These are phyloP conservation scores for Claviceps sorghi DNA, from an alignment of 2,329 filamentous ascomycete genomes.

Conservation along the genomic window DNA sequence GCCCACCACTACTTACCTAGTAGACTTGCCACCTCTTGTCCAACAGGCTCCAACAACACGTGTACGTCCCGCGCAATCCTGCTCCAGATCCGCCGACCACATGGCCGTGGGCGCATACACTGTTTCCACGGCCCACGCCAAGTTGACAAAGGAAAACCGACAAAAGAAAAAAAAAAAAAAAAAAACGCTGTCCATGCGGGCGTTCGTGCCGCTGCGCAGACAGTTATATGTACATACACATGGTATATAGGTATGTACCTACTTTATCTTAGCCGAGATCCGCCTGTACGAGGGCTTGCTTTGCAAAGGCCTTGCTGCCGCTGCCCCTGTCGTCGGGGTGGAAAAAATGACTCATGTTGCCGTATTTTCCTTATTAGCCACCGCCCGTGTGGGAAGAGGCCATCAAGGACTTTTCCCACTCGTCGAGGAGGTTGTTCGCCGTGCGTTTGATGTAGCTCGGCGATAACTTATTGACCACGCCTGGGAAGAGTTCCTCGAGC, in stretches of 20 bases:
- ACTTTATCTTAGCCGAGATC: not conserved
- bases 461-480: conserved; percentile 54
- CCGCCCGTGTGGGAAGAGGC: conserved; percentile 10
- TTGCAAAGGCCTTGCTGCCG: not conserved
- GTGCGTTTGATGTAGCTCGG: conserved; percentile 69
- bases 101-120: not conserved
- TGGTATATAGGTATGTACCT: not conserved
- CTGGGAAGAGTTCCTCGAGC: conserved; percentile 48
- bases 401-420: conserved; percentile 59
- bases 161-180: not conserved
- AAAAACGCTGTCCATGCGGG: not conserved
- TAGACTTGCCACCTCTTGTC: no score
- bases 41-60: not conserved
- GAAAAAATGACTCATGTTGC: not conserved
- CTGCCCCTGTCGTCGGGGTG: conserved; percentile 6
- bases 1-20: not conserved
- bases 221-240: not conserved
- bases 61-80: not conserved
- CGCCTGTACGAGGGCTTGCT: not conserved
- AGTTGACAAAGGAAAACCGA: not conserved
- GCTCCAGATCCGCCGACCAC: not conserved
- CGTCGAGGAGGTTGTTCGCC: conserved; percentile 73
- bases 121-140: not conserved
- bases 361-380: conserved; percentile 20
- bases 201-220: not conserved